Base-by-base conservation (phyloP, 768 basidiomycete species). In the Pleurotus tuoliensis region DNA sequence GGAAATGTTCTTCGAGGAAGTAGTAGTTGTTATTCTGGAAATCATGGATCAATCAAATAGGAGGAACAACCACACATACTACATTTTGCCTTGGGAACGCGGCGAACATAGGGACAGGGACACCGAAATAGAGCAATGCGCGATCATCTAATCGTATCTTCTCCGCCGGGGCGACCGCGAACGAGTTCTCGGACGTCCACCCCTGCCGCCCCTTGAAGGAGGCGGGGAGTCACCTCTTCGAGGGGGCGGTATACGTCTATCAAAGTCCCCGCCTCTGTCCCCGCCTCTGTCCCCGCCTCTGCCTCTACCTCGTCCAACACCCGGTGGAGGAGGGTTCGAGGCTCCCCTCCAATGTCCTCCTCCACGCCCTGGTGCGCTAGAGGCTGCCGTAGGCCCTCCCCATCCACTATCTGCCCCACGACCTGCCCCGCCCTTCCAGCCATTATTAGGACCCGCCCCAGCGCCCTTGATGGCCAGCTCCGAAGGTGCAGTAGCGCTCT, bases 281-380 rank as follows among this genome's bases (percentile, higher is more conserved):
- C 20, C 20, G 20, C 20, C 20, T 20, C 20, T 20, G 20, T 74
- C 75, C 38, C 66, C 63, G 40, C 66, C 64, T 30, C 70, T 65
- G 11, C 71, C 67, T 39, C 71, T 67, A 38, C 70, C 71, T 15
- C 72, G 67, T 4, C 77, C 76, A 3, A 80, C 76, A 2, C 80
- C 72, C 24, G 74, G 74, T 34, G 71, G 68, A 5, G 73, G 71
- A 5, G 74, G 74, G 62, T 83, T 79, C 1, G 88, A 87, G 13
- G 78, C 84, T 0, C 88, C 90, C 43, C 90, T 77, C 87, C 88
- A 90, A 68, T 89, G 87, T 0, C 88, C 87, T 40, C 84, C 82
- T 45, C 84, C 82, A 8, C 82, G 71, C 41, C 77, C 75, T n/a
- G 65, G 63, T 16, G 71, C 68, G 44, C 69, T 69, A 37, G 66